Base-by-base conservation (phyloP, 768 basidiomycete species). In the Leccinum imitatum region DNA sequence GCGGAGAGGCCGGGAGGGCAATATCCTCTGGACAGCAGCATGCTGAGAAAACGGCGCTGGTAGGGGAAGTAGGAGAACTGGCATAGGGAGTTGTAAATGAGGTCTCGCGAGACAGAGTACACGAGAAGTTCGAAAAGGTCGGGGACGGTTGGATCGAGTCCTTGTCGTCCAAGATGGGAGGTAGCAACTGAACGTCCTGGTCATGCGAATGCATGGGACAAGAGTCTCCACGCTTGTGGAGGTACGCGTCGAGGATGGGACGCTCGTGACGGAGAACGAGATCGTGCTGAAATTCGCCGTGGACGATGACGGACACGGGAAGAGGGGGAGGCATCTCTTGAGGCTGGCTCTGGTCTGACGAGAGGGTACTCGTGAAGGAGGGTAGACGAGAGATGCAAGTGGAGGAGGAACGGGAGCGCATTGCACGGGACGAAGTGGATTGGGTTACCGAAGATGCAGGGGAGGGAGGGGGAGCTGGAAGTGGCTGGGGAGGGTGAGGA, bases 361-460 rank as follows among this genome's bases (percentile, higher is more conserved):
- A 73, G 60, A 73, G 68, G 9, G 73, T 73, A 44, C 71, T 73
- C 0, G 71, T 74, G 61, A 73, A 74, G 0, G 71, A 73, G 17
- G 73, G 71, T 0, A 73, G 67, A 56, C 71, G 73, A 4, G 71
- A 73, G 1, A 73, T 73, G 50, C 71, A 59, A 19, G 59, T 69
- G 0, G 73, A 73, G 0, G 73, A 74, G 0, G 71, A 73, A 10
- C 71, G 71, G 0, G 73, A 74, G 8, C 71, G 69, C 52, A 73
- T n/a, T 2, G 44, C 58, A 10, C 71, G 71, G 2, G 69, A 69
- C 1, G 73, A 70, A 13, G 61, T 62, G 8, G 70, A 71, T 30
- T 69, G 68, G 1, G 71, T 61, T 4, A 72, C 5, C 0, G 73
- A 69, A 1, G 71, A 68, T 2, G 67, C 67, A 4, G 71, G 73